Base-by-base conservation (phyloP, 176 grass and related monocot species). In the barley (Hordeum vulgare) region DNA sequence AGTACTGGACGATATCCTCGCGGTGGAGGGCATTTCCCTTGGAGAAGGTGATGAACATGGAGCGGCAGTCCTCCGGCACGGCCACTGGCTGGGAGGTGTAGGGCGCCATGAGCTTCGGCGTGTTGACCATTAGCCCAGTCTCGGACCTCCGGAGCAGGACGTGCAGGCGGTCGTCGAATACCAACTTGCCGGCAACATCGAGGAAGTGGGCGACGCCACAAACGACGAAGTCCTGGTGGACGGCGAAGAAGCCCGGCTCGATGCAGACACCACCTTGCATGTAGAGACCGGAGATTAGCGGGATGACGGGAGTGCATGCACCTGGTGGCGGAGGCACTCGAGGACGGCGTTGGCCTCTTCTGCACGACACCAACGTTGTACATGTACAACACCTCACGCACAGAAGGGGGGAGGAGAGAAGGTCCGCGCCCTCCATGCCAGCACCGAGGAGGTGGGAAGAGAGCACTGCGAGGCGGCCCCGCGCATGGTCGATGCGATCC, bases 1-100 rank as follows among this genome's bases (percentile, higher is more conserved):
- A 97, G 75, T 97, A 85, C 20, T 86, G 61, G 6, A 74, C 77
- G 23, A 97, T 92, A 29, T 94, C 86, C 6, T 88, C 85, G 12
- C 85, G 78, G 1, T 34, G 65, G 2, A 94, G 28, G 8, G 87
- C 26, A 11, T 79, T 56, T 1, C 85, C 91, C 45, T 40, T 72
- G 0, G 89, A 84, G 59, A 94, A 91, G 28, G 91, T 94, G 12
- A 54, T 54, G 51, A 54, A 54, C 51, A 54, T 54, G 51, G 51
- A 54, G 18, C 51, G 76, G 68, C n/a, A 70, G 86, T 94, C 91
- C 76, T 86, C 89, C 0, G 78, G 21, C 49, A 86, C 61, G 0
- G 13, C 34, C 3, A 27, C 25, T 1, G 21, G 34, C 1, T 7
- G 18, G 12, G 7, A 8, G 42, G 7, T 8, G 41, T 56, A 94